phyloP scores from a whole-genome alignment of 2,329 filamentous ascomycete species.

The Podosphaera xanthii region DNA sequence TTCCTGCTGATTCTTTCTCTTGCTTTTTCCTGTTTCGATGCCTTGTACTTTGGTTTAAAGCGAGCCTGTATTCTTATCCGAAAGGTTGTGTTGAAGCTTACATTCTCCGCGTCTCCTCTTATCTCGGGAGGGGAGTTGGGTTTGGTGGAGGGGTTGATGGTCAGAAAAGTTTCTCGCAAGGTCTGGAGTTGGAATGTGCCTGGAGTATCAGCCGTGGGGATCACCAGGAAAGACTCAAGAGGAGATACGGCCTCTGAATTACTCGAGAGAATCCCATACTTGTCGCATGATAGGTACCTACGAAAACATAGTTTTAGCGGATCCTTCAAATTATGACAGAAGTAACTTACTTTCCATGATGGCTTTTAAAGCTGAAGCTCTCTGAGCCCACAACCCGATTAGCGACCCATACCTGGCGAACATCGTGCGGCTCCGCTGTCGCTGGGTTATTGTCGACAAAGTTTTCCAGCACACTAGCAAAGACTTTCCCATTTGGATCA shows the following conservation, averaged over 20 bases:
- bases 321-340: background rate
- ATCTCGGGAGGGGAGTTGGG: constrained; percentile 34
- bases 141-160: constrained; percentile 30
- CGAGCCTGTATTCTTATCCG: constrained; percentile 83
- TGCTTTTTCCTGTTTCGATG: constrained; percentile 62
- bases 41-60: constrained; percentile 69
- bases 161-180: constrained; percentile 45
- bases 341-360: constrained; percentile 49
- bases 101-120: constrained; percentile 49
- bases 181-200: constrained; percentile 58
- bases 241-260: constrained; percentile 61
- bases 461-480: constrained; percentile 63
- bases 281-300: constrained; percentile 71
- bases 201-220: constrained; percentile 38
- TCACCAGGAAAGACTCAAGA: constrained; percentile 58
- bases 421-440: constrained; percentile 89
- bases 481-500: constrained; percentile 72
- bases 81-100: constrained; percentile 47
- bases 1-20: constrained; percentile 65
- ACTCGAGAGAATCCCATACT: constrained; percentile 55
- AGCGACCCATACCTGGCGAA: constrained; percentile 86
- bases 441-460: constrained; percentile 59
- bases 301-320: constrained; percentile 3
- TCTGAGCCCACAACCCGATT: constrained; percentile 67
- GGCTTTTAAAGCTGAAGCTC: constrained; percentile 64